Evolutionary conservation across 768 basidiomycete genomes (phyloP), one percentile per base, ranked within the genome.

Genomic region (Rhodotorula toruloides): DNA sequence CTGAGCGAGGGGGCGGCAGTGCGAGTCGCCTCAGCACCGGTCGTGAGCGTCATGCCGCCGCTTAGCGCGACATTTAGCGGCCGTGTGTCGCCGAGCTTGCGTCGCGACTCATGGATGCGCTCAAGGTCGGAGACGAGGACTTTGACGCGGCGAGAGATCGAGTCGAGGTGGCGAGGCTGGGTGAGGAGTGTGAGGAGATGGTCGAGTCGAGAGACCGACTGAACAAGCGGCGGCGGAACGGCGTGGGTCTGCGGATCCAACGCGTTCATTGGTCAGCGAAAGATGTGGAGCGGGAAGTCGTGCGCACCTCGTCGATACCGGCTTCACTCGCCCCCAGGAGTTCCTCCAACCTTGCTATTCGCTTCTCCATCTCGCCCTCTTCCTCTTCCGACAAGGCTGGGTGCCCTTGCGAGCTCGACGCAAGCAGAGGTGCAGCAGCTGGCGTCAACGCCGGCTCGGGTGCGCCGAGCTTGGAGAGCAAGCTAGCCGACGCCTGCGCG

Each of bases 131-230:
- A 87, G 21, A 94, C 82, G 25, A 98, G 83, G 13, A 97, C 80
- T 74, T 98, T 99, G 67, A 98, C 83, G 9, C 94, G 86, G 9
- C 94, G 85, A 3, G 93, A 93, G 68, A 97, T 88, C 17, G 91
- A 89, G 77, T 99, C 96, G 55, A 98, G 86, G 75, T 98, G 92
- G 22, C 93, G 86, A 0, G 96, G 94, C 79, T 97, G 92, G 0
- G 94, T 90, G 52, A 99, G 85, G 22, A 97, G 81, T 12, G 86
- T 84, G 31, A 98, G 80, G 76, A 96, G 91, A 29, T 85, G 84
- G 74, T 90, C 91, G 49, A 97, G 84, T 49, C 89, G 85, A 25
- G 84, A 83, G 58, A 97, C 82, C 54, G 89, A 83, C 0, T 90
- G 87, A 7, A 96, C 79, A n/a, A 97, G 81, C 0, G 79, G 78